phyloP scores from a whole-genome alignment of 2,329 filamentous ascomycete genomes.

The Paecilomyces fulvus region DNA sequence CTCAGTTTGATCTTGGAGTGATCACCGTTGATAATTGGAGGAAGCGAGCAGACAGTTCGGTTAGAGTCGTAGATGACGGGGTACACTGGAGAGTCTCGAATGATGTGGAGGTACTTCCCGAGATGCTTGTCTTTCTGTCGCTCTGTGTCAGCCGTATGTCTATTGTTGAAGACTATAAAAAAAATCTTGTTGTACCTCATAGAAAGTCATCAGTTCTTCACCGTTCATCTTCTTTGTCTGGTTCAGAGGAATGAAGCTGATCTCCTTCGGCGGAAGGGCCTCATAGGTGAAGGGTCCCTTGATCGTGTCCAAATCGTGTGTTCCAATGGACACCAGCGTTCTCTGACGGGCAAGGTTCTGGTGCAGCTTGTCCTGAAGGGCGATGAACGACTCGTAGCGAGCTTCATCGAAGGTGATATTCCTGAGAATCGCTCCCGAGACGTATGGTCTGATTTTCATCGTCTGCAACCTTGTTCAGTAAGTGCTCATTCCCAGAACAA shows the following conservation, averaged over 20 bases:
- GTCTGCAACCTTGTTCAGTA: conserved; percentile 41
- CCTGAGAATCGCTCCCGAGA: conserved; percentile 81
- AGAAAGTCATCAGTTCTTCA: conserved; percentile 86
- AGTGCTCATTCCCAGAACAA: background rate
- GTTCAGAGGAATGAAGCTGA: conserved; percentile 85
- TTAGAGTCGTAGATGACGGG: conserved; percentile 92
- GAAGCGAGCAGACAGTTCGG: conserved; percentile 78
- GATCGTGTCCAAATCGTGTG: conserved; percentile 89
- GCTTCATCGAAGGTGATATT: conserved; percentile 87
- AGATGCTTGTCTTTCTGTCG: conserved; percentile 77
- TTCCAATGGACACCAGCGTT: conserved; percentile 93
- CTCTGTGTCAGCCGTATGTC: conserved; percentile 9
- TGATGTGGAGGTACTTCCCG: conserved; percentile 85
- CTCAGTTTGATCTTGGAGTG: conserved; percentile 91
- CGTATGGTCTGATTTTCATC: conserved; percentile 70
- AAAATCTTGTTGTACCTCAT: conserved; percentile 47
- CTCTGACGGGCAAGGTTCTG: conserved; percentile 89
- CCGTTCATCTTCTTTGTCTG: conserved; percentile 82
- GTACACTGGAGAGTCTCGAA: conserved; percentile 86
- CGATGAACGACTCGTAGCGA: conserved; percentile 94
- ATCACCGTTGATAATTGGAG: conserved; percentile 95
- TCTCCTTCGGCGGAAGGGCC: conserved; percentile 80
- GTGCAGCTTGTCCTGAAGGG: conserved; percentile 95
- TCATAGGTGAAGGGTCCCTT: conserved; percentile 96
- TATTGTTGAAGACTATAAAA: conserved; percentile 4